Conservation (phyloP, 2,329 filamentous ascomycete species). For the Penicillium italicum region DNA sequence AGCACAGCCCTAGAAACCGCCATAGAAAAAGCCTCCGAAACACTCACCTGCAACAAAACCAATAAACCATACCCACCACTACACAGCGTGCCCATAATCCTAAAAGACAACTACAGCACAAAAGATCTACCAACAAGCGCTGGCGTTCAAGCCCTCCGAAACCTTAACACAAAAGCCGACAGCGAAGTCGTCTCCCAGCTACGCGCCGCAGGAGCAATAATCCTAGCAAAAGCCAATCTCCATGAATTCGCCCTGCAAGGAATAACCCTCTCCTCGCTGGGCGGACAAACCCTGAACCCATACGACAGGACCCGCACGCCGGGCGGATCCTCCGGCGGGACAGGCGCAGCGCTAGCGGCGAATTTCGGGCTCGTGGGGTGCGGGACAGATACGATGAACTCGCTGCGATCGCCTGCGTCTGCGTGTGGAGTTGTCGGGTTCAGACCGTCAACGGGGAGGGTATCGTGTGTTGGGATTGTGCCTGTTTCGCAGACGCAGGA, state of each 20-base stretch:
- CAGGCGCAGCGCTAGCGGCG: conserved; percentile 57
- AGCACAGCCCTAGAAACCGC: conserved; percentile 52
- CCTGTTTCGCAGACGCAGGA: conserved; percentile 59
- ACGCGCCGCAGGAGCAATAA: conserved; percentile 52
- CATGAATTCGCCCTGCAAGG: conserved; percentile 65
- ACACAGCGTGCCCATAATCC: conserved; percentile 59
- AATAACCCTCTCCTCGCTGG: conserved; percentile 58
- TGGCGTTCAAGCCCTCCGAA: conserved; percentile 50
- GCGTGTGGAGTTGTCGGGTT: conserved; percentile 60
- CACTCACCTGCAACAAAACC: neutral
- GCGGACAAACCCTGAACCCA: conserved; percentile 63
- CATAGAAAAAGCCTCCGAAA: conserved; percentile 46
- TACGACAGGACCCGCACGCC: conserved; percentile 64
- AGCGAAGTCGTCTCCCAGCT: conserved; percentile 52
- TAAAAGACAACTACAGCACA: conserved; percentile 64
- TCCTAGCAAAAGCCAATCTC: conserved; percentile 59
- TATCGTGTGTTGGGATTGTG: conserved; percentile 51
- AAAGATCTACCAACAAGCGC: conserved; percentile 56
- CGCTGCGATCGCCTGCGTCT: conserved; percentile 58
- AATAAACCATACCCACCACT: conserved; percentile 31
- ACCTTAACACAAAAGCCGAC: conserved; percentile 43
- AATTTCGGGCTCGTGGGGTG: conserved; percentile 58
- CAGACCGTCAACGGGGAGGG: conserved; percentile 54
- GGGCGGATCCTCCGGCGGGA: conserved; percentile 62
- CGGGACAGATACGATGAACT: conserved; percentile 62